Evolutionary conservation across 192 early-diverging fungal genomes (phyloP), one percentile per base, ranked within the genome.

Genomic region (Coemansia sp.): DNA sequence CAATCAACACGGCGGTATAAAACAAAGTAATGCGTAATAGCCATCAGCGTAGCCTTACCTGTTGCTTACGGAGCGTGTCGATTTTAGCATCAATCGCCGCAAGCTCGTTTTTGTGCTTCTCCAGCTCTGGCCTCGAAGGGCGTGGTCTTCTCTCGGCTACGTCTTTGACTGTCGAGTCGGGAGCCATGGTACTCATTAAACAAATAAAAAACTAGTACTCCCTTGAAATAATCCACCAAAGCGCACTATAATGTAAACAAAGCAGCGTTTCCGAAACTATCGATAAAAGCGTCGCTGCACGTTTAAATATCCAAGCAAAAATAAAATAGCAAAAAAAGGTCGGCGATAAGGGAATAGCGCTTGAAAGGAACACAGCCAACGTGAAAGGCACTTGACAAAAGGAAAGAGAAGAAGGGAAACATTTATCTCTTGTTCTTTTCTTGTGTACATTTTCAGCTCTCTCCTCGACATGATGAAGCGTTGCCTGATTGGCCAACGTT

Each of bases 61-160:
- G 76, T 43, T 85, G 70, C 66, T 85, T 79, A 63, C 87, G 77
- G 18, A 88, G 81, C 51, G 48, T 69, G 24, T 86, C 82, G 78
- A 90, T 89, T 45, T 83, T 78, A 23, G 62, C 82, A 39, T 89
- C 85, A 52, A 88, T 73, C 23, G 68, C 86, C 3, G 75, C 78
- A 34, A 90, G 63, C 59, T 77, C 72, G 64, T 76, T 71, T 58
- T 81, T 76, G 78, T 81, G 72, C 44, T 76, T 65, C 20, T 86
- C 87, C 30, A 69, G 73, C 45, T 88, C 85, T 14, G 88, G 87
- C 59, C 76, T 83, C 10, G 65, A 18, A 21, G 84, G 85, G 23
- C 72, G 79, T 26, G 68, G 35, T 43, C 64, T 73, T 45, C 64
- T 70, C 46, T 46, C 60, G 53, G 64, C 36, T 9, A 49, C 46